Percentiles rank a stretch among this genome's conserved stretches.
Evolutionary conservation across 768 basidiomycete genomes (phyloP).

Genomic region (Myochromella boudieri): DNA sequence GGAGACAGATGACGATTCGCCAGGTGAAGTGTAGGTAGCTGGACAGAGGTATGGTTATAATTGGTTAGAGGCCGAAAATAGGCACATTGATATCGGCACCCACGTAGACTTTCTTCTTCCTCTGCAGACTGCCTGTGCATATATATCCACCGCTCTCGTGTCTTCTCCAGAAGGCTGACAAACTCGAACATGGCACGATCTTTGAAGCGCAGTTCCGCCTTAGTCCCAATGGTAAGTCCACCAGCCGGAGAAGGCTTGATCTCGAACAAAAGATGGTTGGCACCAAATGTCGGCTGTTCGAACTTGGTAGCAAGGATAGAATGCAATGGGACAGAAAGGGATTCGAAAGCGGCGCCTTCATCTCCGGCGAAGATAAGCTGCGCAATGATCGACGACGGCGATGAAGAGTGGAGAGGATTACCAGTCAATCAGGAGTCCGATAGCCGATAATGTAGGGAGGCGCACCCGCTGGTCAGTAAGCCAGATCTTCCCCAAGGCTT

Average conservation of each 20-base stretch:
- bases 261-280: constrained; percentile 67
- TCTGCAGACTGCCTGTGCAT: constrained; percentile 65
- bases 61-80: constrained; percentile 1
- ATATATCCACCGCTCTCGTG: constrained; percentile 71
- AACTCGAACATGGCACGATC: constrained; percentile 74
- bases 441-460: not conserved
- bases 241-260: constrained; percentile 67
- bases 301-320: constrained; percentile 69
- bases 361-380: constrained; percentile 66
- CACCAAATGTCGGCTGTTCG: constrained; percentile 72
- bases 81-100: constrained; percentile 26
- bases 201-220: constrained; percentile 65
- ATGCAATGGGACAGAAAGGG: constrained; percentile 59
- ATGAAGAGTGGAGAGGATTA: not conserved
- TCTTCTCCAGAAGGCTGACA: constrained; percentile 70
- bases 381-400: not conserved
- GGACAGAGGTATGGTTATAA: constrained; percentile 1
- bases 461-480: constrained; percentile 77
- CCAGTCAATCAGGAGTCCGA: constrained; percentile 3
- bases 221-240: constrained; percentile 64
- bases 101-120: constrained; percentile 64
- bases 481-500: constrained; percentile 55
- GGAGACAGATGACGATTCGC: constrained; percentile 41
- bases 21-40: constrained; percentile 49
- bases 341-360: constrained; percentile 34